phyloP scores from a whole-genome alignment of 345 rosid species.

The Mercurialis annua region DNA sequence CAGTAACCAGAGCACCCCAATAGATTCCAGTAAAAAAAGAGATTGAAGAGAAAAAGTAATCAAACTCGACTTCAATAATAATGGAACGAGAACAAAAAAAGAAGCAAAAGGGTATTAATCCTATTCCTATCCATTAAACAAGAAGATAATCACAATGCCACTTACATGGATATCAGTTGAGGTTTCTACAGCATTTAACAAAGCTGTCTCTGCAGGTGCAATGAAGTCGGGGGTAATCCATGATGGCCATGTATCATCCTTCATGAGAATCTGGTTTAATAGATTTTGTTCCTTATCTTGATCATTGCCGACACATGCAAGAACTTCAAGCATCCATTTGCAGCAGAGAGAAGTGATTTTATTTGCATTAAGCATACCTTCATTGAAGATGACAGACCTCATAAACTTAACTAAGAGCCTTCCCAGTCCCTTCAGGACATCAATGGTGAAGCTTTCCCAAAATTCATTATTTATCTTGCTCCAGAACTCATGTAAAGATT shows the following conservation, averaged over 20 bases:
- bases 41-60: not conserved
- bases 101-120: not conserved
- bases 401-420: conserved; percentile 47
- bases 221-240: conserved; percentile 57
- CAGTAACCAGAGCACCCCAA: not conserved
- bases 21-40: not conserved
- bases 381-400: conserved; percentile 56
- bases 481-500: conserved; percentile 39
- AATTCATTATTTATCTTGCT: conserved; percentile 45
- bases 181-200: conserved; percentile 15
- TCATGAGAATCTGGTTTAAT: conserved; percentile 57
- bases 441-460: conserved; percentile 45
- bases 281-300: conserved; percentile 56
- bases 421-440: conserved; percentile 46
- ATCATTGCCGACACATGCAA: conserved; percentile 53
- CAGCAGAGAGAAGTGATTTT: conserved; percentile 54
- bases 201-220: conserved; percentile 21
- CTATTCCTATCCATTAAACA: not conserved
- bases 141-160: conserved; percentile 17
- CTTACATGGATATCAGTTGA: conserved; percentile 33
- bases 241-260: conserved; percentile 71
- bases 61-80: too few species aligned
- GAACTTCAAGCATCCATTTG: conserved; percentile 57
- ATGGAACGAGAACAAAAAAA: not conserved
- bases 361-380: conserved; percentile 39